Evolutionary conservation across 306 rosid genomes (phyloP), one percentile per base, ranked within the genome.

Genomic region (Corylus americana): DNA sequence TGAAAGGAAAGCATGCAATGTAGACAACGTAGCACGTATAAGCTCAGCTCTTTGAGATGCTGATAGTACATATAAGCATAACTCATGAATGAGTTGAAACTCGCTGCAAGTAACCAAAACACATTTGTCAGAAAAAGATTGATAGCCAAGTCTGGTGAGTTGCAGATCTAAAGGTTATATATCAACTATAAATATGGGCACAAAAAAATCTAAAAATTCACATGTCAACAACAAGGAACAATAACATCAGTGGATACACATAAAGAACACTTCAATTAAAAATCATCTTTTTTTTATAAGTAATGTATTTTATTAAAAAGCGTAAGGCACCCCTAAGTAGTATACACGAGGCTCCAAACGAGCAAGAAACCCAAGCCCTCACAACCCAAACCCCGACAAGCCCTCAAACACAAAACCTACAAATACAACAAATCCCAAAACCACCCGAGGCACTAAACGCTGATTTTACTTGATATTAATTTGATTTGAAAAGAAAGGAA

Each of bases 21-120:
- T 96, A 53, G 99, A 89, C 50, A 96, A 72, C 22, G 99, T 96
- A 29, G 97, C 97, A 1, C 99, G 92, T 66, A 96, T 87, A 78
- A 96, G 98, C 84, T 96, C 99, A 25, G 97, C 74, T 80, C 96
- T 89, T 82, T 93, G 99, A 73, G 99, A 96, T 12, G 91, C 98
- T 27, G 99, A 96, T 70, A 96, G 84, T 39, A 96, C 99, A 80
- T 91, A 96, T 75, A 96, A 82, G 93, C 99, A 96, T 75, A 96
- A 77, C 97, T 93, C 99, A 48, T 96, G 98, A 83, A 96, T 96
- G 87, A 93, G 99, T 83, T 91, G 98, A 91, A 93, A 96, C 85
- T 96, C 99, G 73, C 99, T 93, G 96, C 81, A 83, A 84, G 74
- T 47, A 88, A 86, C 79, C 85, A 83, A 82, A 55, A 17, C 75